Evolutionary conservation across 1,284 basidiomycete genomes (phyloP).

Genomic region (Cutaneotrichosporon sp.): DNA sequence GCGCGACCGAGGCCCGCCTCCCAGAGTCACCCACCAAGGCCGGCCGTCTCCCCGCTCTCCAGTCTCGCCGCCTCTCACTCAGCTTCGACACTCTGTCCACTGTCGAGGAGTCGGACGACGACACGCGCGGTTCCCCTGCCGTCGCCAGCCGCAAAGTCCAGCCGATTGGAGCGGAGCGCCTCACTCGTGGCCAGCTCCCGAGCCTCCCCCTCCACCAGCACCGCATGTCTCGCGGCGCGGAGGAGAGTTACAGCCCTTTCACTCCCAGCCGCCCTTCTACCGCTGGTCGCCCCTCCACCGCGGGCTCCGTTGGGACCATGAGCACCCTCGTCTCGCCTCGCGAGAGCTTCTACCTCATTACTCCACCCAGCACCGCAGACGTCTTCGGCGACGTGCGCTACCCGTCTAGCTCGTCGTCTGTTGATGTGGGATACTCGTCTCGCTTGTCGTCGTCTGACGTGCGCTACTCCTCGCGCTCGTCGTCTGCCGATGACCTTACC

Average conservation of each 20-base stretch:
- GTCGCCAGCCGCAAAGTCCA: not conserved
- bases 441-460: not conserved
- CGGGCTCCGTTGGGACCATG: not conserved
- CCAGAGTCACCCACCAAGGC: not conserved
- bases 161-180: constrained; percentile 19
- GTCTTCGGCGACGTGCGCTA: not conserved
- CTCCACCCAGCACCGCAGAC: not conserved
- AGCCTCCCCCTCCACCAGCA: not conserved
- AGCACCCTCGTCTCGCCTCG: not conserved
- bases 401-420: no score
- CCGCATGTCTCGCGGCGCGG: not conserved
- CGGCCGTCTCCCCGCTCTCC: not conserved
- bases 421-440: no score
- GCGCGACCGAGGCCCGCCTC: not conserved
- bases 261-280: not conserved
- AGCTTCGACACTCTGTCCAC: constrained; percentile 11
- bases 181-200: not conserved
- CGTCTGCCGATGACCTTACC: not conserved
- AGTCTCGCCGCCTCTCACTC: not conserved
- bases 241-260: not conserved
- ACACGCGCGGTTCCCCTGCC: not conserved
- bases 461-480: no score
- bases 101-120: constrained; percentile 10
- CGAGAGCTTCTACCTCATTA: not conserved
- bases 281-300: not conserved